Conservation (phyloP, 2,329 filamentous ascomycete genomes). For the Botrytis tulipae region DNA sequence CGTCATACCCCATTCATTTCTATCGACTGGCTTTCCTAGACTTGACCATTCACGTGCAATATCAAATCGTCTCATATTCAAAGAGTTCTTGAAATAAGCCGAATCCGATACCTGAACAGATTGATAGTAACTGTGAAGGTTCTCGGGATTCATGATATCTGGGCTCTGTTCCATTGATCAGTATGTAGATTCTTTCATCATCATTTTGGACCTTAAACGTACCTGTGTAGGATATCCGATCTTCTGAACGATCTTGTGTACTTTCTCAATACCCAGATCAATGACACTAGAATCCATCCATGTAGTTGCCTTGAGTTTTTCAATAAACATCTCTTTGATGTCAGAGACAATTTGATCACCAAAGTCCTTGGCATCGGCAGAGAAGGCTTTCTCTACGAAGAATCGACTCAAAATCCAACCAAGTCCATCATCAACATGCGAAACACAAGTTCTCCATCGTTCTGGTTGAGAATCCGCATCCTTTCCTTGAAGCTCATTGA, state of each 20-base stretch:
- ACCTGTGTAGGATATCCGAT: conserved; percentile 63
- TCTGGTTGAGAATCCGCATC: conserved; percentile 61
- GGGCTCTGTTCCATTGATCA: conserved; percentile 45
- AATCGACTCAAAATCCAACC: conserved; percentile 70
- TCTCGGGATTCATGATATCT: conserved; percentile 57
- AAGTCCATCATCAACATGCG: conserved; percentile 55
- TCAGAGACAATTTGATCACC: conserved; percentile 69
- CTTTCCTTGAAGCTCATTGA: conserved; percentile 59
- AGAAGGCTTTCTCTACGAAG: conserved; percentile 67
- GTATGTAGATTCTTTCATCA: background rate
- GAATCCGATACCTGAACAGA: conserved; percentile 49
- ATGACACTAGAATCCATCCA: conserved; percentile 66
- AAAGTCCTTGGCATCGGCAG: conserved; percentile 62
- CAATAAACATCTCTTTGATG: conserved; percentile 65
- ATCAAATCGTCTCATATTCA: conserved; percentile 51
- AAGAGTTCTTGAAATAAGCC: conserved; percentile 57
- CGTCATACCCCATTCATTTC: conserved; percentile 59
- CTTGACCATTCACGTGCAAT: conserved; percentile 53
- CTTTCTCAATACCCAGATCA: conserved; percentile 60
- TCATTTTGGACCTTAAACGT: background rate
- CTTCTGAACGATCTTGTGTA: conserved; percentile 65
- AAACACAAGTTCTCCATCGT: conserved; percentile 65
- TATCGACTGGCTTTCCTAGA: conserved; percentile 59
- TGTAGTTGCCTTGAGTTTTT: conserved; percentile 54
- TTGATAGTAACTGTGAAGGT: conserved; percentile 56